Percentiles rank a stretch among this genome's conserved stretches.
Evolutionary conservation across 2,329 filamentous ascomycete genomes (phyloP).

Genomic region (Trichoderma sp.): DNA sequence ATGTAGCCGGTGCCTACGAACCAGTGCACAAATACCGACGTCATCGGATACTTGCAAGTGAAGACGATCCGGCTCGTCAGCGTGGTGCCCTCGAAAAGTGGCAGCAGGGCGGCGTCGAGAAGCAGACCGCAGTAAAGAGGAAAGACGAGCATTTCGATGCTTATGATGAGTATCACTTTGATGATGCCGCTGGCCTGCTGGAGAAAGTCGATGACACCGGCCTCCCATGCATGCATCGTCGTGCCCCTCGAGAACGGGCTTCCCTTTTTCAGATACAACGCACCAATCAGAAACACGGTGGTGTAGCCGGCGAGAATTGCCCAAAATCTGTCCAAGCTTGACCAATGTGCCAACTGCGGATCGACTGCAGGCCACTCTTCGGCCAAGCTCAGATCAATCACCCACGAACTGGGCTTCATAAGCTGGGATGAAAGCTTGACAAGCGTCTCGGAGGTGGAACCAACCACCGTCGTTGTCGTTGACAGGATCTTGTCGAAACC

Average conservation of each 20-base stretch:
- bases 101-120: slow-evolving; percentile 82
- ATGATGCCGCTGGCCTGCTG: slow-evolving; percentile 94
- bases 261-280: slow-evolving; percentile 74
- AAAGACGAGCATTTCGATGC: slow-evolving; percentile 98
- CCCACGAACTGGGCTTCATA: slow-evolving; percentile 54
- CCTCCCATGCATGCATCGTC: slow-evolving; percentile 65
- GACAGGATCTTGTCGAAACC: slow-evolving; percentile 34
- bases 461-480: neutral
- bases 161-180: slow-evolving; percentile 97
- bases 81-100: slow-evolving; percentile 80
- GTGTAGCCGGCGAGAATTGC: slow-evolving; percentile 81
- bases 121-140: slow-evolving; percentile 92
- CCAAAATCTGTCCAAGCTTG: slow-evolving; percentile 60
- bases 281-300: slow-evolving; percentile 70
- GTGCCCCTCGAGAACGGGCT: slow-evolving; percentile 62
- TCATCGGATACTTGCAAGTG: slow-evolving; percentile 74
- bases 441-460: slow-evolving; percentile 25
- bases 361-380: slow-evolving; percentile 44
- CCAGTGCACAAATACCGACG: slow-evolving; percentile 96
- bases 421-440: slow-evolving; percentile 30
- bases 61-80: slow-evolving; percentile 76
- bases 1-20: slow-evolving; percentile 98
- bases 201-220: slow-evolving; percentile 74
- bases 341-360: slow-evolving; percentile 65
- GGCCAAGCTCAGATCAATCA: slow-evolving; percentile 53